Base-by-base conservation (phyloP, 345 rosid species). In the Gossypium anomalum region DNA sequence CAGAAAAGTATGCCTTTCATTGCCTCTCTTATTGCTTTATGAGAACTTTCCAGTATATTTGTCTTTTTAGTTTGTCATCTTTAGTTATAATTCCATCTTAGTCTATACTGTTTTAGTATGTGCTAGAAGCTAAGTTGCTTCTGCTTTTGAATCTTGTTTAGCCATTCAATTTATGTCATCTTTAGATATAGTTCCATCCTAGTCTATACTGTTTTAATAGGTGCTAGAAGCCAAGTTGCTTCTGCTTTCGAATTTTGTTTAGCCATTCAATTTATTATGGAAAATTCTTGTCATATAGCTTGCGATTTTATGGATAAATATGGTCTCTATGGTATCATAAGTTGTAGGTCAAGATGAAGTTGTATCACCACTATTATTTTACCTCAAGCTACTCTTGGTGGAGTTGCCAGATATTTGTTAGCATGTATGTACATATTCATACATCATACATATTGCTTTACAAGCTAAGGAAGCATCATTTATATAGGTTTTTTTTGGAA, bases 1-100 rank as follows among this genome's bases (percentile, higher is more conserved):
- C 76, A 79, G 97, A 53, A 90, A 83, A 75, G 98, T 93, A 85
- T 62, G 83, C 38, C 72, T 5, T 68, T 11, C 48, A 12, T 51
- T 45, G 8, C 57, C 51, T 45, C 78, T 76, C 38, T 25, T 27
- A 23, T 57, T 23, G 43, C 49, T 60, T 56, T 13, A 19, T 41
- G 41, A 56, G 15, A 19, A 38, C 23, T 51, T 55, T 38, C 51
- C 23, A 5, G 17, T 55, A 29, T 52, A 70, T 0, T 38, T 25
- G 34, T 38, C 34, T 19, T 53, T 71, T 55, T 56, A 55, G n/a
- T 53, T 7, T 19, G 23, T 53, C 63, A 7, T 70, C 48, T 38
- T 53, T 19, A 70, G 2, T 29, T 29, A 38, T 34, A 17, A 3
- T 55, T 7, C 9, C 62, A 53, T 55, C 51, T 71, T 70, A 16